Base-by-base conservation (phyloP, 805 yeast species). In the Candida nonsorbophila region DNA sequence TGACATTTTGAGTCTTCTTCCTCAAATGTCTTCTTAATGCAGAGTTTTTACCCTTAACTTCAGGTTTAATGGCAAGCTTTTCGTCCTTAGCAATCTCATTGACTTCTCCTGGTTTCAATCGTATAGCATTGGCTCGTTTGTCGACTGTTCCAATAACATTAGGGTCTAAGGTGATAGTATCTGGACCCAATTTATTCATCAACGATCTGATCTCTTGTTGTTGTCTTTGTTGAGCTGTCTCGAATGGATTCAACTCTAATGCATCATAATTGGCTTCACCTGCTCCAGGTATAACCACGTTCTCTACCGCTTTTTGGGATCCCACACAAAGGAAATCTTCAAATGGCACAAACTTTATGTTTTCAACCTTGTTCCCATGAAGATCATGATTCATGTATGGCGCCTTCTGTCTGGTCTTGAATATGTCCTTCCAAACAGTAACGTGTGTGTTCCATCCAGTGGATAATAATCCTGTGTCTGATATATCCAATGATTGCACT, bases 241-340 rank as follows among this genome's bases (percentile, higher is more conserved):
- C 95, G 60, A 70, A 92, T 39, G 98, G 98, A 55, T 92, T 92
- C 47, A 78, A 58, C 59, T 92, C 98, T 53, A 87, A 58, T 3
- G 97, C 87, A 64, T 92, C 98, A 55, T 75, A 87, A 60, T 92
- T 92, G 38, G 98, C 96, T 62, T 92, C 98, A 66, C 98, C 98
- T 23, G 97, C 68, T 15, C 98, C 98, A 22, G 98, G 98, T 34
- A 92, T 71, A 42, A 92, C 81, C 36, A 92, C 44, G n/a, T 92
- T 79, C n/a, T 80, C 73, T 22, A 87, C 68, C 25, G 96, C 95
- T 49, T 61, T 57, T 28, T 73, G 67, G 51, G 86, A 94, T 2
- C 97, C 97, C 7, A 83, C 74, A 15, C 96, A 95, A 14, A 92
- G 66, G n/a, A 90, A 65, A 83, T 92, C 98, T 63, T 92, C 98